Base-by-base conservation (phyloP, 2,329 filamentous ascomycete genomes). In the Aspergillus quadricinctus region DNA sequence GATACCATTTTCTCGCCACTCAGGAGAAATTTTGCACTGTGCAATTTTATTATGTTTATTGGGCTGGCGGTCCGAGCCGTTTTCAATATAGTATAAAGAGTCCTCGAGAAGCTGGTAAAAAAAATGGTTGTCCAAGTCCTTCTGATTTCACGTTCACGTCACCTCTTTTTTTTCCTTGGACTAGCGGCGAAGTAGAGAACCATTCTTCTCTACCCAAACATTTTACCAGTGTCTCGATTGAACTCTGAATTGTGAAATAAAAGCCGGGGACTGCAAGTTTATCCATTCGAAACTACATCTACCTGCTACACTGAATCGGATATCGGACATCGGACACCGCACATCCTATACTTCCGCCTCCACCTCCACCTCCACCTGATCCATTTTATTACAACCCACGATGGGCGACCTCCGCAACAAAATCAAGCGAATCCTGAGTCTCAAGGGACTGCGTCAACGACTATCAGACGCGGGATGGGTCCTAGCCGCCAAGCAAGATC, bases 401-500 rank as follows among this genome's bases (percentile, higher is more conserved):
- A 46, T 46, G 43, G 21, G 43, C 43, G 43, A 46, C 10, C 23
- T 46, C 21, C 8, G 21, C 11, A n/a, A 11, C 21, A 46, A 46
- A 23, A 9, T 46, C 43, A 46, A 46, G 21, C 21, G 23, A 14
- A 23, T 23, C 11, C 21, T 46, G 19, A 25, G 21, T 14, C 21
- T 46, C 43, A 46, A 46, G 11, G 21, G 2, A 10, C 43, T 46
- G 2, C 43, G 43, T 5, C 43, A 46, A 25, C 43, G 43, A 46
- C 7, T 46, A 23, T 46, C 43, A 25, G 43, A 46, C 19, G 4
- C n/a, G 10, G n/a, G 29, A 19, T 54, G 31, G 52, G 31, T 52
- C 31, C 61, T 65, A 59, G 56, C 57, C 9, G 64, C 64, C 14
- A 65, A 61, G 43, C 56, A 60, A 19, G 40, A 52, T 23, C 46